These are phyloP conservation scores for Candolleomyces efflorescens DNA, from an alignment of 768 basidiomycete species.

Conservation along the genomic window DNA sequence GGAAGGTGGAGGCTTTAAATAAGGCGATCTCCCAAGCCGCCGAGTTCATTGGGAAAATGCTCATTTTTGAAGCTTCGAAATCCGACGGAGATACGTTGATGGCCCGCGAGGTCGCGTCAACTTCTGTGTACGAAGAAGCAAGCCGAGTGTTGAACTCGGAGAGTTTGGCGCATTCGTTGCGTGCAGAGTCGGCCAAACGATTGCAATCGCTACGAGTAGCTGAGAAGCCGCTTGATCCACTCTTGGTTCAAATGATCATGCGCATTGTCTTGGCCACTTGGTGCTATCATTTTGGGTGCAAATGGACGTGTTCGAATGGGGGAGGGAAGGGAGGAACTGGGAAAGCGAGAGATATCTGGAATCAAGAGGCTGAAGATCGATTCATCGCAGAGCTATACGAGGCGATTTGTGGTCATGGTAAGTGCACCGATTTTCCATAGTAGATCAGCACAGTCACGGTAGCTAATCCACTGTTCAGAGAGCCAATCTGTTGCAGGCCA, in stretches of 20 bases:
- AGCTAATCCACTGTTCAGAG: constrained; percentile 21
- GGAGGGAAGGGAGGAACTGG: background rate
- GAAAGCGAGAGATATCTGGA: constrained; percentile 13
- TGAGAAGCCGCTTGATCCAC: background rate
- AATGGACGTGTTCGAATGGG: background rate
- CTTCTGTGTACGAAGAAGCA: constrained; percentile 16
- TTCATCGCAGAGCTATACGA: constrained; percentile 24
- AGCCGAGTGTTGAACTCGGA: constrained; percentile 17
- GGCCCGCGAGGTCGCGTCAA: background rate
- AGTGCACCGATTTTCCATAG: no score
- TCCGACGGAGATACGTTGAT: constrained; percentile 3
- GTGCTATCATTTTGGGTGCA: background rate
- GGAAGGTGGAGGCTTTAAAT: constrained; percentile 39
- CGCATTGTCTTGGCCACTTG: background rate
- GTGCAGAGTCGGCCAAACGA: background rate
- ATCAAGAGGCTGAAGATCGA: constrained; percentile 13
- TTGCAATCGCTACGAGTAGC: background rate
- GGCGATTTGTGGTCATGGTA: constrained; percentile 34
- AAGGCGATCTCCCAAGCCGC: constrained; percentile 46
- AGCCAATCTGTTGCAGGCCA: constrained; percentile 38
- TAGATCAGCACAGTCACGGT: constrained; percentile 30
- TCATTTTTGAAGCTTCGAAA: constrained; percentile 19
- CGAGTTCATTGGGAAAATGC: constrained; percentile 39
- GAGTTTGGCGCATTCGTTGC: background rate
- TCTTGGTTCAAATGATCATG: constrained; percentile 6